Base-by-base conservation (phyloP, 129 eudicot genomes). In the Dittrichia graveolens region DNA sequence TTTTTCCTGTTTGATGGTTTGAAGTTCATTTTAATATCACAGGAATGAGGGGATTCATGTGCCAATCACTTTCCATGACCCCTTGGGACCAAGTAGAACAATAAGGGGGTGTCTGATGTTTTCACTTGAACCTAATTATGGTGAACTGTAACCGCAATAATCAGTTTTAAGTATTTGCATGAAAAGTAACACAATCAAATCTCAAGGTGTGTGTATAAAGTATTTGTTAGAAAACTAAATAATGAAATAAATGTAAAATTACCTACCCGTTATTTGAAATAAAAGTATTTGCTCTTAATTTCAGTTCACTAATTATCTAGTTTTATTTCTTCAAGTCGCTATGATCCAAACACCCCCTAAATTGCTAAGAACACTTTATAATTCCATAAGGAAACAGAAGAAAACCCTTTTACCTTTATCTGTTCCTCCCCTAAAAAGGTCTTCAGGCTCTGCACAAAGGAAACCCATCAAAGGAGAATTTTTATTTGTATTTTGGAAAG, bases 361-460 rank as follows among this genome's bases (percentile, higher is more conserved):
- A 13, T 8, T 40, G 63, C n/a, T 46, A 61, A 73, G 16, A 75
- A 56, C 67, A 37, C 67, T 65, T 75, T 3, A 47, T 66, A 34
- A 44, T 52, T 55, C 16, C 54, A 34, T 18, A 54, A 48, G 50
- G 10, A 72, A 46, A 53, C 34, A 47, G 13, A 71, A 58, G 53
- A 56, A 52, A 61, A 72, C 40, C 34, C 48, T 64, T 71, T 74
- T 67, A 90, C 99, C 94, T 81, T 90, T 65, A 94, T 89, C 69
- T 86, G 88, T 10, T 83, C 94, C 1, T 94, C 99, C 40, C 99
- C 99, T 42, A 94, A 88, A 81, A 31, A 72, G 41, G 87, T 47
- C 89, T 86, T 94, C 84, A 90, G 75, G 81, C 99, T 94, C 97
- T 94, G 95, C 78, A 89, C 45, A 81, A 42, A 67, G 14, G 62